Conservation (phyloP, 805 yeast genomes). For the Wickerhamomyces mucosus region DNA sequence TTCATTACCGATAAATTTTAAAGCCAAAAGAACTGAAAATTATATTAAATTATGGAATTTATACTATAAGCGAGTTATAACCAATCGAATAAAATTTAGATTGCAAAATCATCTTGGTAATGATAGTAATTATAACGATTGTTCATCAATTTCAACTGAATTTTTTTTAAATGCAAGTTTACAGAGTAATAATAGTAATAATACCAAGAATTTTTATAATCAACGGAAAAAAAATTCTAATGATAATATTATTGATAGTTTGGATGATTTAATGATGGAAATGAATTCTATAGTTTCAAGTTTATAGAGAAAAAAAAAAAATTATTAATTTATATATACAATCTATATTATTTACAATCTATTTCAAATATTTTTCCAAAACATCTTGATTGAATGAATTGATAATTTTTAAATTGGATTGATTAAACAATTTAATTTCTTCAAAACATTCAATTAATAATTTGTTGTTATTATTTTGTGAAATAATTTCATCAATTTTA, state of each 20-base stretch:
- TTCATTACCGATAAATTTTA: conserved; percentile 14
- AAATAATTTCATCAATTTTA: conserved; percentile 22
- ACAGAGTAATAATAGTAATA: no score
- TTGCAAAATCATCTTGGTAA: no score
- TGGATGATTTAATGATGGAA: not conserved
- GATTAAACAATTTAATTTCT: conserved; percentile 6
- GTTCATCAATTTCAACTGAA: no score
- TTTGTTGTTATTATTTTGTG: conserved; percentile 4
- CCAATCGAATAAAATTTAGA: conserved; percentile 14
- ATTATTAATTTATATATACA: not conserved
- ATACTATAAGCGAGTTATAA: conserved; percentile 22
- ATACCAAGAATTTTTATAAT: not conserved
- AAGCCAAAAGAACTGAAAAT: conserved; percentile 3
- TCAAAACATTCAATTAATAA: conserved; percentile 17
- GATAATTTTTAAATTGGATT: conserved; percentile 9
- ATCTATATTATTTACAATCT: no score
- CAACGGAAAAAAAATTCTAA: not conserved
- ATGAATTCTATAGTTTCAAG: no score
- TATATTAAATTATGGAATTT: conserved; percentile 23
- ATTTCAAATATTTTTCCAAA: no score
- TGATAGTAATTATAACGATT: no score
- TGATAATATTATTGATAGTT: not conserved
- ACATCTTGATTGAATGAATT: conserved; percentile 6
- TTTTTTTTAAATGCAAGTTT: no score
- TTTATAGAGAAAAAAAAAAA: no score